phyloP scores from a whole-genome alignment of 257 asterid genomes.

The Asclepias syriaca region DNA sequence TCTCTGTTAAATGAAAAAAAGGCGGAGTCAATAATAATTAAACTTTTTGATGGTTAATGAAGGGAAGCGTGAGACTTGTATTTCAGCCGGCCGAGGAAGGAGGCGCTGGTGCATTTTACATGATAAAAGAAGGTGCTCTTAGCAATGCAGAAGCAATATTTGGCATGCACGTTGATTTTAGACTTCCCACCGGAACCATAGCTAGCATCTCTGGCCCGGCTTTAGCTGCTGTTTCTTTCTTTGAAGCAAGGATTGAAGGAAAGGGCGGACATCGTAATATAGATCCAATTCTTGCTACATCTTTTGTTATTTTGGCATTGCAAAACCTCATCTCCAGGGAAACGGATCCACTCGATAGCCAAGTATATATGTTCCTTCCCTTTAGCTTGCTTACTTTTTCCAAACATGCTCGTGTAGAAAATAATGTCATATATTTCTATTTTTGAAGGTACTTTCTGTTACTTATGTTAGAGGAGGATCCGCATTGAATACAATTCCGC shows the following conservation, averaged over 20 bases:
- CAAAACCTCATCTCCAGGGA: slow-evolving; percentile 79
- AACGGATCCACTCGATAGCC: slow-evolving; percentile 68
- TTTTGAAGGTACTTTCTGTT: slow-evolving; percentile 68
- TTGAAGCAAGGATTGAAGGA: slow-evolving; percentile 65
- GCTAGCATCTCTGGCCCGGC: slow-evolving; percentile 52
- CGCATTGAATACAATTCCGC: slow-evolving; percentile 54
- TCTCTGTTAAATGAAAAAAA: no score
- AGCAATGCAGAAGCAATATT: slow-evolving; percentile 68
- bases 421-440: not conserved
- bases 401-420: not conserved
- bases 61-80: slow-evolving; percentile 84
- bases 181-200: slow-evolving; percentile 55
- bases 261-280: slow-evolving; percentile 58
- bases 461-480: slow-evolving; percentile 73
- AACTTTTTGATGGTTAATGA: slow-evolving; percentile 12
- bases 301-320: slow-evolving; percentile 63
- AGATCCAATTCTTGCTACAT: slow-evolving; percentile 69
- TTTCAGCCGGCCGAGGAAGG: slow-evolving; percentile 98
- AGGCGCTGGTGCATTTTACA: slow-evolving; percentile 76
- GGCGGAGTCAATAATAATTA: not conserved
- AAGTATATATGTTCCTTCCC: slow-evolving; percentile 24
- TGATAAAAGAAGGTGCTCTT: slow-evolving; percentile 87
- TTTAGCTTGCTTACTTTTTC: not conserved
- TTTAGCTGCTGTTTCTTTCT: slow-evolving; percentile 59
- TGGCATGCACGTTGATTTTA: slow-evolving; percentile 61